Percentiles rank a stretch among this genome's conserved stretches.
Conservation (phyloP, 495 filamentous ascomycete species). For the Extremus antarcticus region DNA sequence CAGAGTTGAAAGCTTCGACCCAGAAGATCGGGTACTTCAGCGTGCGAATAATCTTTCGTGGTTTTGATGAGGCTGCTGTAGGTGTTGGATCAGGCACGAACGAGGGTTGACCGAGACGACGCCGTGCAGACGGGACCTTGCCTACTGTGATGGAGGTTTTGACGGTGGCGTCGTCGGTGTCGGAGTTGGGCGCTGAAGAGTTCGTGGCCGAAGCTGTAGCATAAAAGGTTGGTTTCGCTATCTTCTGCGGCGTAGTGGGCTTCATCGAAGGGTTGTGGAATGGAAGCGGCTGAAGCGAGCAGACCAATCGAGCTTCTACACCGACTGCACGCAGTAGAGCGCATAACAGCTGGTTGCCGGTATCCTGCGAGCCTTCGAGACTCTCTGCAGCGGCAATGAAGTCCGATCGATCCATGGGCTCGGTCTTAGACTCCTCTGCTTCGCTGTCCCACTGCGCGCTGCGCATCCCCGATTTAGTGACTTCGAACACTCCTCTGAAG, state of each 20-base stretch:
- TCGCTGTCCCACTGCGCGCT: slow-evolving; percentile 59
- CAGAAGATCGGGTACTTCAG: slow-evolving; percentile 78
- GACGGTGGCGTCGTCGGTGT: slow-evolving; percentile 4
- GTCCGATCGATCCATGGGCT: slow-evolving; percentile 47
- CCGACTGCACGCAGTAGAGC: slow-evolving; percentile 66
- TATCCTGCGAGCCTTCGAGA: slow-evolving; percentile 70
- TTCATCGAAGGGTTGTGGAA: slow-evolving; percentile 52
- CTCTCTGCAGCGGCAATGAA: slow-evolving; percentile 57
- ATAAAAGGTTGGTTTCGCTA: slow-evolving; percentile 28
- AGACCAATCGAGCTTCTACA: slow-evolving; percentile 78
- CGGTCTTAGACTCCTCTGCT: slow-evolving; percentile 43
- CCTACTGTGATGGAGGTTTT: slow-evolving; percentile 3
- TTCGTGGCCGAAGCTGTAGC: slow-evolving; percentile 32
- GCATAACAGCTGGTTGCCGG: slow-evolving; percentile 85
- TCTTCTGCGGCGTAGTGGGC: slow-evolving; percentile 33
- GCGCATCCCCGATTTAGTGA: slow-evolving; percentile 59
- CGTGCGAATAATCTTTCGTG: slow-evolving; percentile 36
- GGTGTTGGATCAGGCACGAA: slow-evolving; percentile 20
- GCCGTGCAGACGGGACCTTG: slow-evolving; percentile 20
- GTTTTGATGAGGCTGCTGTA: background rate
- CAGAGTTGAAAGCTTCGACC: slow-evolving; percentile 81
- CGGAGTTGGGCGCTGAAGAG: background rate
- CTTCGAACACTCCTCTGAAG: slow-evolving; percentile 55
- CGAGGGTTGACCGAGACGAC: slow-evolving; percentile 37
- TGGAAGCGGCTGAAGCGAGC: slow-evolving; percentile 76